Conservation (phyloP, 192 early-diverging fungal species). For the Radiomyces spectabilis region DNA sequence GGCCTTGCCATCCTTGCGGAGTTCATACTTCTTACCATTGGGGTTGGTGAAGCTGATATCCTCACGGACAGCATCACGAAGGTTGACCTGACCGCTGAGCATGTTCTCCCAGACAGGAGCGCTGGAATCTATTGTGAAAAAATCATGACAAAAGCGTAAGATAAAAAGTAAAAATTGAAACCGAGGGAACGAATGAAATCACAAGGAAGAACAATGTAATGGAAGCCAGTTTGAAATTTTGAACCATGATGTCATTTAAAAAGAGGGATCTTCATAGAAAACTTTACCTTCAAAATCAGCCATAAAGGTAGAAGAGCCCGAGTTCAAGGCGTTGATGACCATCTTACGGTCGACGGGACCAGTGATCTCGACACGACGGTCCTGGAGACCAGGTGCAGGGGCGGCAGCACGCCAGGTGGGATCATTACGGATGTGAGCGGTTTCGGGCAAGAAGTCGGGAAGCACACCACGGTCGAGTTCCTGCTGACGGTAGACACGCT, state of each 20-base stretch:
- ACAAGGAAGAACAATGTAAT: too few relatives aligned
- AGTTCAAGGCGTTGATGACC: constrained; percentile 99
- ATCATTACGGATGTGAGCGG: constrained; percentile 84
- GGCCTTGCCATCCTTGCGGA: constrained; percentile 82
- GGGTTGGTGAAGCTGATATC: constrained; percentile 79
- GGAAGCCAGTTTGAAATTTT: too few relatives aligned
- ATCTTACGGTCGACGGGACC: constrained; percentile 98
- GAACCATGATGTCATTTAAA: too few relatives aligned
- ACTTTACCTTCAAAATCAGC: constrained; percentile 84
- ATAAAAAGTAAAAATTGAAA: background rate
- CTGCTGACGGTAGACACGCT: constrained; percentile 71
- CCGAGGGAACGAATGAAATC: too few relatives aligned
- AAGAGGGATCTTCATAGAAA: too few relatives aligned
- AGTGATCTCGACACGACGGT: constrained; percentile 96
- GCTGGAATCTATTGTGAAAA: constrained; percentile 69
- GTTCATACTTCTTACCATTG: constrained; percentile 92
- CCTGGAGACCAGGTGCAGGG: constrained; percentile 84
- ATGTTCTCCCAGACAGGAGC: constrained; percentile 96
- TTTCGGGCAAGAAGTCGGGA: constrained; percentile 90
- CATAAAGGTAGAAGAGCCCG: constrained; percentile 92
- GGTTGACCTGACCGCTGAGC: constrained; percentile 84
- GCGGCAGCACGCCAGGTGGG: constrained; percentile 81
- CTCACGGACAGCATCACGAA: constrained; percentile 88
- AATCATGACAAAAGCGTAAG: too few relatives aligned
- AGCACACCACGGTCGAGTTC: constrained; percentile 73